Evolutionary conservation across 257 asterid genomes (phyloP).

Genomic region (Solanum pimpinellifolium): DNA sequence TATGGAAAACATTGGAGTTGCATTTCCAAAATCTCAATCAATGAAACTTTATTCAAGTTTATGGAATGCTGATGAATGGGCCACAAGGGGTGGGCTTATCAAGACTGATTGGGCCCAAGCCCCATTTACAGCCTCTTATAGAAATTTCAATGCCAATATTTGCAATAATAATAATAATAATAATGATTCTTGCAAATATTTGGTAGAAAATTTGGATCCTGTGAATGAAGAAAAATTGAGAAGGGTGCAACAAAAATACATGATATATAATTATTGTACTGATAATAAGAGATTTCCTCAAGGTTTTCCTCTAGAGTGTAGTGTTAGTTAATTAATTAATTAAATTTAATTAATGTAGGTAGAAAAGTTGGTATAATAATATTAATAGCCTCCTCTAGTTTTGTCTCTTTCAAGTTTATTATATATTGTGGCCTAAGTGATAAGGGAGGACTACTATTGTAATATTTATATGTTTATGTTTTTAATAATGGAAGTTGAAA

Average conservation of each 20-base stretch:
- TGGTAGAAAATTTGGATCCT: conserved; percentile 11
- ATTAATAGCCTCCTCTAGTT: background rate
- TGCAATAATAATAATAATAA: background rate
- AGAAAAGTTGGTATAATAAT: background rate
- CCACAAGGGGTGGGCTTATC: conserved; percentile 53
- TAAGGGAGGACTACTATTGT: background rate
- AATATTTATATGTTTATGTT: background rate
- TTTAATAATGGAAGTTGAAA: background rate
- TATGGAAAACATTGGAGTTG: conserved; percentile 27
- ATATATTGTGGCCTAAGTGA: background rate
- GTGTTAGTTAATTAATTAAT: background rate
- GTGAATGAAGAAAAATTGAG: conserved; percentile 15
- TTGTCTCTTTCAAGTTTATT: background rate
- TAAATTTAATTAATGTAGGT: background rate
- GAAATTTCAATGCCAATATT: conserved; percentile 15
- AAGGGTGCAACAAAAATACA: conserved; percentile 40
- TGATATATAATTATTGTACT: conserved; percentile 50
- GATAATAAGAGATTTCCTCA: conserved; percentile 37
- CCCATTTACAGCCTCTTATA: conserved; percentile 43
- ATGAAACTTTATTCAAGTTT: conserved; percentile 42
- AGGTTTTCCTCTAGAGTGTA: conserved; percentile 23
- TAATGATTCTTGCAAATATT: background rate
- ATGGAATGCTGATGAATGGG: conserved; percentile 66
- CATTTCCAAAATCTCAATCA: conserved; percentile 32
- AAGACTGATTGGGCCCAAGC: conserved; percentile 56